Base-by-base conservation (phyloP, 1,139 yeast species). In the Pichia terricola region DNA sequence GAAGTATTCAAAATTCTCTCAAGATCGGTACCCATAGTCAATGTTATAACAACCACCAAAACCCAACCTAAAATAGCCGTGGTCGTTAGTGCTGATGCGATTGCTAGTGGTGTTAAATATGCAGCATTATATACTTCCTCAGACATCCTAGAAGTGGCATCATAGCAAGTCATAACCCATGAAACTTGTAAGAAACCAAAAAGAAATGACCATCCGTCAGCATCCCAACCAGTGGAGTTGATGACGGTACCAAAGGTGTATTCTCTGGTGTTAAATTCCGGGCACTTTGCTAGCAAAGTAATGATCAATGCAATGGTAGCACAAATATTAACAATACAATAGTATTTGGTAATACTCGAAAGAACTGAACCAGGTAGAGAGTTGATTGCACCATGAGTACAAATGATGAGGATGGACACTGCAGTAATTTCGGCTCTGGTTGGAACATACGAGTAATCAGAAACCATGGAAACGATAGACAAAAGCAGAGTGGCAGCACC, bases 61-160 rank as follows among this genome's bases (percentile, higher is more conserved):
- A 61, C 53, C 66, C 66, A 62, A 39, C 66, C 66, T 34, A 62
- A 47, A 27, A 61, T 41, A 27, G 66, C 65, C 10, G 65, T 62
- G 5, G 62, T 57, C 4, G 64, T 60, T 37, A 62, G 53, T 8
- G 66, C 66, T 4, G 54, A 35, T 6, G 63, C 59, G 45, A 62
- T 62, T 32, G 66, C 66, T 30, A 61, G 46, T 37, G 66, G 66
- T 5, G 63, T 60, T 41, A 53, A 50, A 47, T 52, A 58, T 33
- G 73, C 68, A 31, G 78, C 76, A 50, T 69, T 65, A 39, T 62
- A 59, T 33, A 70, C 69, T 54, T 73, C 79, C 55, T 73, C 79
- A 25, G 72, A 62, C 68, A 73, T 70, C 66, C 62, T 70, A 65
- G 63, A 71, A 60, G 48, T 61, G 36, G 63, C 63, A 50, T 62